Percentiles rank a stretch among this genome's conserved stretches.
Evolutionary conservation across 768 basidiomycete species (phyloP).

Genomic region (Tylopilus cervinicoccineus): DNA sequence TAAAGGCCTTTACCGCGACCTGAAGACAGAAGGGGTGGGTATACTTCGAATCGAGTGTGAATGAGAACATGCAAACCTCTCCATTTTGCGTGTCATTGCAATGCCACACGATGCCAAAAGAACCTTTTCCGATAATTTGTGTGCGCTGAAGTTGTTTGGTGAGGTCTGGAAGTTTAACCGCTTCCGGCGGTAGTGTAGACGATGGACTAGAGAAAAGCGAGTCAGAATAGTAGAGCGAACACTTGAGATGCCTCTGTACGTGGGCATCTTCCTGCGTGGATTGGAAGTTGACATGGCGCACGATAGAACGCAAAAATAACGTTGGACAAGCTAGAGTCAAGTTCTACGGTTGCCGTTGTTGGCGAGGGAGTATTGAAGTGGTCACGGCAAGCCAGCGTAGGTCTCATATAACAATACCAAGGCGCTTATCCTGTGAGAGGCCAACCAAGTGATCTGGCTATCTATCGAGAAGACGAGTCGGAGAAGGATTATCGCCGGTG

Average conservation of each 20-base stretch:
- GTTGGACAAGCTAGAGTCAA: too few species aligned
- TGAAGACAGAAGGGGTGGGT: background rate
- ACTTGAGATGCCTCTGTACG: background rate
- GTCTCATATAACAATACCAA: background rate
- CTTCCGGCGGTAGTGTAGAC: background rate
- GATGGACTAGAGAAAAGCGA: background rate
- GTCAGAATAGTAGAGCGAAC: background rate
- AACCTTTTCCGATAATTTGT: background rate
- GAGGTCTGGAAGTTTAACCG: background rate
- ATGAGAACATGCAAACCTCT: background rate
- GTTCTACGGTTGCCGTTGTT: too few species aligned
- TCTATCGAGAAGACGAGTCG: background rate
- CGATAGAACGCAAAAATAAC: too few species aligned
- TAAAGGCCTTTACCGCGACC: slow-evolving; percentile 7
- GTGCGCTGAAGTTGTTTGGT: background rate
- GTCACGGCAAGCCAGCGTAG: background rate
- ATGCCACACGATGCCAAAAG: background rate
- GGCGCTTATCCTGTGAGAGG: background rate
- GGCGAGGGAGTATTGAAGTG: too few species aligned
- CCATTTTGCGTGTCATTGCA: background rate
- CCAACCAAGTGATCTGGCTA: background rate
- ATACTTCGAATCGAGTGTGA: too few species aligned
- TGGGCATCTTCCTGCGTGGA: too few species aligned
- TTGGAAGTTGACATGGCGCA: background rate
- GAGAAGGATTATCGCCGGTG: background rate